phyloP scores from a whole-genome alignment of 2,329 filamentous ascomycete genomes.

The Pseudopithomyces maydicus region DNA sequence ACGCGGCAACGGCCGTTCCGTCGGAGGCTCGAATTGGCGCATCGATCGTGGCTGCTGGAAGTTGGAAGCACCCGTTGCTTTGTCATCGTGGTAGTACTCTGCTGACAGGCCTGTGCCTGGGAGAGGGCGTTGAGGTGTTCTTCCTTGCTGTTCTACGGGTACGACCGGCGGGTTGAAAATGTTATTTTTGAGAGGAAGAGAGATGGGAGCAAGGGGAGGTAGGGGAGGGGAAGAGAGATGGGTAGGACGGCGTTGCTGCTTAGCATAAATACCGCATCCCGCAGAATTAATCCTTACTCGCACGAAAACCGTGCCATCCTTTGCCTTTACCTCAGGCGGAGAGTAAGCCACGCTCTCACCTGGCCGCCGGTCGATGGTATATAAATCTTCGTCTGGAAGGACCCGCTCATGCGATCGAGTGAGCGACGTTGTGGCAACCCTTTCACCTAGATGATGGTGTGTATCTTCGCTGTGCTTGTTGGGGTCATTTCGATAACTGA shows the following conservation, averaged over 20 bases:
- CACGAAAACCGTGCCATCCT: neutral
- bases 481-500: slow-evolving; percentile 11
- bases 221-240: neutral
- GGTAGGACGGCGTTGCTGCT: neutral
- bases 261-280: neutral
- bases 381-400: neutral
- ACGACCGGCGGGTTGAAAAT: no score
- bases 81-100: neutral
- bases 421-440: neutral
- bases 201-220: no score
- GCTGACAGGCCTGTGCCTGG: neutral
- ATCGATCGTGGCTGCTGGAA: neutral
- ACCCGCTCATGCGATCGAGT: neutral
- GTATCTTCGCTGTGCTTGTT: no score
- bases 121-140: neutral
- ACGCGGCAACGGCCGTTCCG: neutral
- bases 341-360: neutral
- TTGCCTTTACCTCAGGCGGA: neutral
- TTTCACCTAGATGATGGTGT: no score
- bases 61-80: neutral
- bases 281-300: neutral
- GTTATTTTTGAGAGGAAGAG: neutral
- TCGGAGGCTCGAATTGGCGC: neutral
- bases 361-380: neutral
- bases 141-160: no score